phyloP scores from a whole-genome alignment of 129 eudicot species.

The Flaveria sonorensis region DNA sequence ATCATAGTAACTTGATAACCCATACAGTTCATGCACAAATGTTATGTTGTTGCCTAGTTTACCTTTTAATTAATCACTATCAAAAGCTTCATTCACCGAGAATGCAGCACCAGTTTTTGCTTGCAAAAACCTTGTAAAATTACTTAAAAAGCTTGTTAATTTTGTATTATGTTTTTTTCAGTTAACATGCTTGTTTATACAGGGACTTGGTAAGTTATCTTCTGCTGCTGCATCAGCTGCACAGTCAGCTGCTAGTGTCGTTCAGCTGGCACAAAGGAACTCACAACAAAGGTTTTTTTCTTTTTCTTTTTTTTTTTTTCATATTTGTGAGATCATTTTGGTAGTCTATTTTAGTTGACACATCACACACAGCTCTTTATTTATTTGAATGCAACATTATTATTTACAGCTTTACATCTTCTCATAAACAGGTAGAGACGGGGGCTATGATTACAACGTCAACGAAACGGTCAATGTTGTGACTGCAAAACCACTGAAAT shows the following conservation, averaged over 20 bases:
- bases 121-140: background rate
- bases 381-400: too few species aligned
- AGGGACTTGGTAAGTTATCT: slow-evolving; percentile 92
- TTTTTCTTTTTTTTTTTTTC: background rate
- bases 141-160: background rate
- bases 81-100: too few species aligned
- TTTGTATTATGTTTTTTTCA: slow-evolving; percentile 5
- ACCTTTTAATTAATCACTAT: background rate
- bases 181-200: slow-evolving; percentile 44
- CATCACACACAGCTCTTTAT: background rate
- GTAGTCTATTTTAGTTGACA: background rate
- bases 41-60: background rate
- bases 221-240: slow-evolving; percentile 86
- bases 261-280: slow-evolving; percentile 86
- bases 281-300: slow-evolving; percentile 66
- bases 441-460: slow-evolving; percentile 79
- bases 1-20: background rate
- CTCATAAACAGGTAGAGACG: slow-evolving; percentile 68
- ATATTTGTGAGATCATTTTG: background rate
- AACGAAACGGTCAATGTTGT: slow-evolving; percentile 85
- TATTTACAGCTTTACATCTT: background rate
- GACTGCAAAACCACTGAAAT: slow-evolving; percentile 82
- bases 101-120: too few species aligned
- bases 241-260: slow-evolving; percentile 86
- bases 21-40: slow-evolving; percentile 2